Evolutionary conservation across 139 green algal genomes (phyloP), one percentile per base, ranked within the genome.

Genomic region (Auxenochlorella pyrenoidosa): DNA sequence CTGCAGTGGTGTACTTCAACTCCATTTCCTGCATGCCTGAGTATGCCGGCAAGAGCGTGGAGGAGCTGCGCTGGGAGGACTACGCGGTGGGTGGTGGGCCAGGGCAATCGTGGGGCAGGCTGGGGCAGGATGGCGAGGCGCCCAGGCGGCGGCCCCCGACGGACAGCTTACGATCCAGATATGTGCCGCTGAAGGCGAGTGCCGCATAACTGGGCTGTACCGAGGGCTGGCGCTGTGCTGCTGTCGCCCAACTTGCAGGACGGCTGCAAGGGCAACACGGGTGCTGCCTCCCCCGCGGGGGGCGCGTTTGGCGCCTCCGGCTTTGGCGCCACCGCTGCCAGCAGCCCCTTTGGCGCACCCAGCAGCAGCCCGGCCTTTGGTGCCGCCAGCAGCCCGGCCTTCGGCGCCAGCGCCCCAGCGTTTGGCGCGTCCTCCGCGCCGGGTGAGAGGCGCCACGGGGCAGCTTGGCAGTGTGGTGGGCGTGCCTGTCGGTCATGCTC

Each of bases 41-140:
- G 28, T 98, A 98, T 78, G 32, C 78, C 0, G 51, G 21, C 78
- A 98, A 99, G 84, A 96, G 88, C 12, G 73, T 93, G 38, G 97
- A 99, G 83, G 97, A 99, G 93, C 92, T 99, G 47, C 92, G 96
- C 30, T 96, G 90, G 90, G 97, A 99, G 88, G 97, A 99, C 79
- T 99, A 99, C 86, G 24, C 60, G 24, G 60, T 68, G 60, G 60
- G 60, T 28, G 5, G 60, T 26, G 4, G n/a, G 10, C 5, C 22
- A 28, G 15, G 60, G 60, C 60, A 68, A 6, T 28, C 12, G 60
- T 6, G 5, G 5, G 60, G 60, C 24, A n/a, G 60, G 21, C 22
- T 28, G 47, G 47, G 47, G 47, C 47, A n/a, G 47, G 65, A 5
- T 36, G 24, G 65, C 5, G 65, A 19, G 16, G 34, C 16, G n/a